Evolutionary conservation across 2,329 filamentous ascomycete genomes (phyloP), one percentile per base, ranked within the genome.

Genomic region (Colletotrichum australisinense): DNA sequence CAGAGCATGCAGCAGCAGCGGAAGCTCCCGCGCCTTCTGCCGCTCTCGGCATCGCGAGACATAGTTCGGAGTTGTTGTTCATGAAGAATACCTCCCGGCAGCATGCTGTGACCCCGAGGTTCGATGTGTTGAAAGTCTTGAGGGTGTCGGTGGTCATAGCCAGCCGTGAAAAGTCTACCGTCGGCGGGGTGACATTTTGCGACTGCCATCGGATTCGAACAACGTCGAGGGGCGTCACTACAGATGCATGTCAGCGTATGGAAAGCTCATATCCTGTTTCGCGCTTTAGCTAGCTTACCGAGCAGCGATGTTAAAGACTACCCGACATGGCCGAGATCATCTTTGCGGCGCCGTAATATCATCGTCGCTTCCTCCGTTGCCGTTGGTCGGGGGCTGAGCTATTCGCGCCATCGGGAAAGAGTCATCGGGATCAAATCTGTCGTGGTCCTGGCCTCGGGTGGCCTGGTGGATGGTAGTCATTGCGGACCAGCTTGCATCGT

Each of bases 11-110:
- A 68, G 89, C 86, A 22, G 87, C 84, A 12, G 86, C 79, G 3
- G 85, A 83, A 71, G 85, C 83, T 52, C 84, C 83, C 59, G 89
- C 85, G 24, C 86, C 84, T 5, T 83, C 84, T 42, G 84, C 85
- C 52, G 88, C 85, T 32, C 88, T 88, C 12, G 90, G 88, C 4
- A 90, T 90, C n/a, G 93, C 93, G 75, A 98, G 87, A 81, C 95
- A 98, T 76, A 93, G 91, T 72, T 95, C 93, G 28, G 92, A 90
- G 81, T 93, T 94, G 80, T 97, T 95, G 76, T 95, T 95, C 75
- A 96, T 92, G 88, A 97, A 99, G 83, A 98, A 99, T 46, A 99
- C 96, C 82, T 99, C 96, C 74, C 97, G 92, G 81, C 97, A 99
- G 84, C 97, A 99, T 52, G 95, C 92, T 19, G 95, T 98, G 67